These are phyloP conservation scores for Talaromyces pinophilus DNA, from an alignment of 2,329 filamentous ascomycete genomes.

Conservation along the genomic window DNA sequence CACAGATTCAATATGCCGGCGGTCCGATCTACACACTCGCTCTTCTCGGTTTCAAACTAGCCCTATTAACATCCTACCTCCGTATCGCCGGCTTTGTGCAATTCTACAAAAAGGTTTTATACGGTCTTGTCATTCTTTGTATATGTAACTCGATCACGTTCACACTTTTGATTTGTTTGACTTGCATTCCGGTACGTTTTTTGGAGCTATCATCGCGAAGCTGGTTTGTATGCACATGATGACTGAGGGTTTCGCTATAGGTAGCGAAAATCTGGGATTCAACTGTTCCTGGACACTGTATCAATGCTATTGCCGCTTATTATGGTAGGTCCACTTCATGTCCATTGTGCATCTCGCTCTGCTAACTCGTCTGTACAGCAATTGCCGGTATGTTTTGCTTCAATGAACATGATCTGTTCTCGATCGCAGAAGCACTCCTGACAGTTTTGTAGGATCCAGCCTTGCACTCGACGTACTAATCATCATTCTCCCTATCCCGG, in stretches of 20 bases:
- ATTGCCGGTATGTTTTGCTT: constrained; percentile 4
- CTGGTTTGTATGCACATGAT: constrained; percentile 20
- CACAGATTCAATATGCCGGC: constrained; percentile 33
- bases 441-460: constrained; percentile 1
- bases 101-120: constrained; percentile 37
- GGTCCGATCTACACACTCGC: constrained; percentile 33
- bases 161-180: constrained; percentile 31
- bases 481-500: constrained; percentile 7
- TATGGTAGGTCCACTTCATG: constrained; percentile 36
- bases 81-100: constrained; percentile 48
- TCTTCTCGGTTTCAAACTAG: constrained; percentile 52
- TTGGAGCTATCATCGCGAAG: neutral
- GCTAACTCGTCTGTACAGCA: neutral
- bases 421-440: neutral
- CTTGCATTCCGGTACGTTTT: constrained; percentile 31
- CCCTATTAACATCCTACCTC: constrained; percentile 50
- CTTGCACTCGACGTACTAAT: constrained; percentile 5
- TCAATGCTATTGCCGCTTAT: constrained; percentile 48
- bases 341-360: neutral
- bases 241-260: constrained; percentile 22
- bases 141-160: constrained; percentile 44
- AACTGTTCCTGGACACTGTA: constrained; percentile 42
- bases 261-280: constrained; percentile 49
- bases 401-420: neutral
- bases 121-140: constrained; percentile 39